Evolutionary conservation across 2,329 filamentous ascomycete species (phyloP).

Genomic region (Paramyrothecium roridum): DNA sequence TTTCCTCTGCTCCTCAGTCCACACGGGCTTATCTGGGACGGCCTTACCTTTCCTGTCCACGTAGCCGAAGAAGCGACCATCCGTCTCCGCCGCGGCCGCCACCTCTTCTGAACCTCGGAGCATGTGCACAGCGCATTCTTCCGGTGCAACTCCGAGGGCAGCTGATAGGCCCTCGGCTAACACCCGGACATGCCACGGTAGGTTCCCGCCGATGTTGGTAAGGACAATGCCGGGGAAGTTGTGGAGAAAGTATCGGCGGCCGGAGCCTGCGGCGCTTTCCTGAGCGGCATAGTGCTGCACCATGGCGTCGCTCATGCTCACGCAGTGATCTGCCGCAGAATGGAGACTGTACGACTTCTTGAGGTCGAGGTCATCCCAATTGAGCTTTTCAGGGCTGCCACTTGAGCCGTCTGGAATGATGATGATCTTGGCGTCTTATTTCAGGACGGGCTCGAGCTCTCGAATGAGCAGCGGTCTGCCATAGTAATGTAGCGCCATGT

Average conservation of each 20-base stretch:
- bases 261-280: conserved; percentile 9
- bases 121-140: conserved; percentile 17
- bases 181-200: conserved; percentile 23
- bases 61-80: conserved; percentile 17
- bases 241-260: conserved; percentile 29
- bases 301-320: conserved; percentile 30
- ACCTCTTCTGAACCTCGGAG: conserved; percentile 12
- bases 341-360: conserved; percentile 22
- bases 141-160: conserved; percentile 15
- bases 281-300: conserved; percentile 25
- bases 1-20: conserved; percentile 16
- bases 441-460: conserved; percentile 31
- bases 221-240: conserved; percentile 32
- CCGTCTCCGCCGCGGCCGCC: conserved; percentile 8
- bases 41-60: conserved; percentile 18
- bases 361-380: conserved; percentile 33
- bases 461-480: conserved; percentile 36
- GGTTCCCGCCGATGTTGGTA: conserved; percentile 18
- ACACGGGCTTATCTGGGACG: conserved; percentile 15
- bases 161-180: conserved; percentile 6
- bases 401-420: conserved; percentile 24
- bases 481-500: conserved; percentile 40
- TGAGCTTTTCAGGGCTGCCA: conserved; percentile 25
- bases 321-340: conserved; percentile 28
- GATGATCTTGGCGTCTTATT: conserved; percentile 27